Percentiles rank a stretch among this genome's conserved stretches.
phyloP scores from a whole-genome alignment of 441 rosid genomes.

The Adansonia gregorii region DNA sequence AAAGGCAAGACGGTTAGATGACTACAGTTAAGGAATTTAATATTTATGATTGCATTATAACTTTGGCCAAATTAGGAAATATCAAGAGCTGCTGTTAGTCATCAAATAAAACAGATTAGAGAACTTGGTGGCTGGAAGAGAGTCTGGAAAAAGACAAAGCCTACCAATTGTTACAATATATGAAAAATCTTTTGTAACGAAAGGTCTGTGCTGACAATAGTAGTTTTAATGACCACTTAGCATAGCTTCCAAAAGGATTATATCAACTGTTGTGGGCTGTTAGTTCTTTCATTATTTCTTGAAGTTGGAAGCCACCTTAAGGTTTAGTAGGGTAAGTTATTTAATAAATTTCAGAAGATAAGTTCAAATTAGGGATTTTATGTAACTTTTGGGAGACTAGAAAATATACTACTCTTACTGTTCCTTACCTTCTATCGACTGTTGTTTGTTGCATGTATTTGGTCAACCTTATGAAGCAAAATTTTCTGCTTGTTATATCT shows the following conservation, averaged over 20 bases:
- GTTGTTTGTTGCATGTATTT: background rate
- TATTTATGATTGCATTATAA: background rate
- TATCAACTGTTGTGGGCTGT: background rate
- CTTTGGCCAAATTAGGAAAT: background rate
- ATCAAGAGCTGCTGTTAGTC: background rate
- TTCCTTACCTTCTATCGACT: background rate
- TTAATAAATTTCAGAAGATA: background rate
- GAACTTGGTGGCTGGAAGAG: background rate
- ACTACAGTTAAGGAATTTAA: background rate
- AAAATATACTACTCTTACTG: background rate
- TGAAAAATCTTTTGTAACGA: background rate
- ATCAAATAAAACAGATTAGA: constrained; percentile 3
- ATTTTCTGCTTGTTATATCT: background rate
- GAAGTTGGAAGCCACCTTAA: background rate
- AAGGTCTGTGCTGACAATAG: background rate
- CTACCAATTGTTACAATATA: background rate
- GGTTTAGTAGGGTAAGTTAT: background rate
- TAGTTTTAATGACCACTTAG: background rate
- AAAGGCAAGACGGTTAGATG: background rate
- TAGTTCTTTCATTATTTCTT: constrained; percentile 1
- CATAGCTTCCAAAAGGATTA: background rate
- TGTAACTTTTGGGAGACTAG: background rate
- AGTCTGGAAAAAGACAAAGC: background rate
- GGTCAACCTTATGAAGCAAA: background rate
- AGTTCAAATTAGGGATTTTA: background rate